Evolutionary conservation across 805 yeast genomes (phyloP).

Genomic region (Candida tallmaniae): DNA sequence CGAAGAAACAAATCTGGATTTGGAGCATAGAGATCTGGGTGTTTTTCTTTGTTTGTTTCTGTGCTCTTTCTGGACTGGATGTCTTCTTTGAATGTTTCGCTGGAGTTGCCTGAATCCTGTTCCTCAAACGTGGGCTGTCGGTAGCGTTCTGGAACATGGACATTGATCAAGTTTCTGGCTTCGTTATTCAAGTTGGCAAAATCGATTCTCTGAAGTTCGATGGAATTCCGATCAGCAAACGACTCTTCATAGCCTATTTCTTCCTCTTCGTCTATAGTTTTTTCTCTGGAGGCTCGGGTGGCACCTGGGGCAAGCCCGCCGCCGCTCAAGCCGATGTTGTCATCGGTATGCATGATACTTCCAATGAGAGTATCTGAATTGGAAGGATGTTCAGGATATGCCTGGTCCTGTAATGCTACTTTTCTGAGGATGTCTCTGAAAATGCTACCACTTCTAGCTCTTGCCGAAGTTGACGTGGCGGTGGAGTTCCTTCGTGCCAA

Average conservation of each 20-base stretch:
- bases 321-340: constrained; percentile 22
- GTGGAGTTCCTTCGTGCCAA: constrained; percentile 12
- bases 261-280: constrained; percentile 33
- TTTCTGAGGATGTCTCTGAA: constrained; percentile 30
- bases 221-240: constrained; percentile 23
- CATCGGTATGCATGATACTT: constrained; percentile 25
- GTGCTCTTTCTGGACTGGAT: constrained; percentile 1
- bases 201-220: constrained; percentile 43
- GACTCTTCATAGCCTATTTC: constrained; percentile 15
- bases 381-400: constrained; percentile 17
- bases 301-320: constrained; percentile 44
- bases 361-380: constrained; percentile 38
- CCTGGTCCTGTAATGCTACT: constrained; percentile 32
- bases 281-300: constrained; percentile 8
- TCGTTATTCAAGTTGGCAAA: constrained; percentile 43
- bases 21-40: constrained; percentile 26
- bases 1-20: constrained; percentile 42
- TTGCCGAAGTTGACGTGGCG: constrained; percentile 8
- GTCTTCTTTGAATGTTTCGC: constrained; percentile 8
- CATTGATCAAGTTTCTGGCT: constrained; percentile 50
- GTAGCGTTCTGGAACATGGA: constrained; percentile 36
- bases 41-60: constrained; percentile 2
- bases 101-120: constrained; percentile 8
- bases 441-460: constrained; percentile 13
- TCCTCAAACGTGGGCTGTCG: constrained; percentile 6